Conservation (phyloP, 495 filamentous ascomycete species). For the Aspergillus cavernicola region DNA sequence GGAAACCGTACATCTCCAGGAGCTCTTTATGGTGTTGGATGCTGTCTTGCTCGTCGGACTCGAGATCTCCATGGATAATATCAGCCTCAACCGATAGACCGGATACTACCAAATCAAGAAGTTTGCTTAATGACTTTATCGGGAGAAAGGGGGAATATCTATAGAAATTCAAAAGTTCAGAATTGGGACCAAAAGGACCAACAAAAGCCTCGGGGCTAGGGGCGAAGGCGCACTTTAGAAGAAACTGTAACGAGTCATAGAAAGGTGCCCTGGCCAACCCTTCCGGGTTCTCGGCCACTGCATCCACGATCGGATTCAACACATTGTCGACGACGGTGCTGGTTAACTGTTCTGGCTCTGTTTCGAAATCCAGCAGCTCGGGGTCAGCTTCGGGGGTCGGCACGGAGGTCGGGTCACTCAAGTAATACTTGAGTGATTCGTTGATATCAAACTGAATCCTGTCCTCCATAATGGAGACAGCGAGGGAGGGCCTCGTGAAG, state of each 20-base stretch:
- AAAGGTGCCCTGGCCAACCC: slow-evolving; percentile 70
- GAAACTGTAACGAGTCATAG: slow-evolving; percentile 91
- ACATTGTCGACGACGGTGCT: slow-evolving; percentile 73
- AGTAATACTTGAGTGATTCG: slow-evolving; percentile 89
- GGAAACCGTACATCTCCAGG: slow-evolving; percentile 90
- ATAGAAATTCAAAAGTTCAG: slow-evolving; percentile 60
- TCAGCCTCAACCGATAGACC: slow-evolving; percentile 93
- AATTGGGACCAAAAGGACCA: slow-evolving; percentile 43
- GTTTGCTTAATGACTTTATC: slow-evolving; percentile 77
- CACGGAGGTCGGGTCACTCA: slow-evolving; percentile 81
- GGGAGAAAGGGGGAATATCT: slow-evolving; percentile 84
- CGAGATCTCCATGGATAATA: slow-evolving; percentile 76
- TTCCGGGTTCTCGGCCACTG: slow-evolving; percentile 86
- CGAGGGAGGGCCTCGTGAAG: slow-evolving; percentile 17
- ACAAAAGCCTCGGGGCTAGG: slow-evolving; percentile 44
- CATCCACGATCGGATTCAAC: slow-evolving; percentile 90
- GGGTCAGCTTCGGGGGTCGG: slow-evolving; percentile 84
- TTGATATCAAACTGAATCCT: slow-evolving; percentile 87
- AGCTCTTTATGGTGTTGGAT: slow-evolving; percentile 82
- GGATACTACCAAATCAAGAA: slow-evolving; percentile 89
- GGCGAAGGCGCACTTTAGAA: slow-evolving; percentile 88
- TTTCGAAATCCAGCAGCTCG: slow-evolving; percentile 84
- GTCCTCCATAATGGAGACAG: slow-evolving; percentile 62
- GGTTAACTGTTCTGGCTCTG: slow-evolving; percentile 80
- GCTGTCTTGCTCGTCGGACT: slow-evolving; percentile 85